Base-by-base conservation (phyloP, 2,329 filamentous ascomycete genomes). In the Fusarium pininemorale region DNA sequence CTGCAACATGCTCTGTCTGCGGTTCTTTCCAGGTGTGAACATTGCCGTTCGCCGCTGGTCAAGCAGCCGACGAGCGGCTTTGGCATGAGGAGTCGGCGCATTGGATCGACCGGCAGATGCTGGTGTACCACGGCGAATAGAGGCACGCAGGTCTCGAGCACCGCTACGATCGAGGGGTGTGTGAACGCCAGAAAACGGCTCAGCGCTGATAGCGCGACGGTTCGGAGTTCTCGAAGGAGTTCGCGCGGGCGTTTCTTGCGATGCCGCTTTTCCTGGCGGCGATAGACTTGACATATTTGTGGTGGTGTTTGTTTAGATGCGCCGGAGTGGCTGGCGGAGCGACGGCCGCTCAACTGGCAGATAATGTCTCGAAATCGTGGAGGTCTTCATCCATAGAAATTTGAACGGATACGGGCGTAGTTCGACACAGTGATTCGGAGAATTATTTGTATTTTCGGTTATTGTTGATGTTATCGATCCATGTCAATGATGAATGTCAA, bases 21-120 rank as follows among this genome's bases (percentile, higher is more conserved):
- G 86, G 60, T 86, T 86, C 70, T 87, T 87, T 24, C 89, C 89
- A 0, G 90, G 90, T 0, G 90, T 92, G 70, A 90, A 86, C 54
- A 90, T 83, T 53, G 88, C 88, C 6, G 87, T 87, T 47, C 90
- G 87, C 10, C 90, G 88, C 71, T 87, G 85, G 73, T 91, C 86
- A 59, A 91, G 84, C 38, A 89, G 87, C 51, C 88, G 85, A 54
- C 86, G 87, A 48, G 90, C 90, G 16, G 90, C 90, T 74, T 87
- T 87, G 53, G 87, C 89, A 78, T 92, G 90, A 0, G 90, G 90
- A 24, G 90, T 92, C 7, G 85, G 83, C 18, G 83, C 83, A 79
- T 85, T 83, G 70, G 81, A 82, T 56, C 84, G 80, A 5, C 82
- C 76, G 16, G 78, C 87, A 5, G 87, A 88, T 39, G 83, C 84